These are phyloP conservation scores for Backusella morwellensis DNA, from an alignment of 192 early-diverging fungal species.

Conservation along the genomic window DNA sequence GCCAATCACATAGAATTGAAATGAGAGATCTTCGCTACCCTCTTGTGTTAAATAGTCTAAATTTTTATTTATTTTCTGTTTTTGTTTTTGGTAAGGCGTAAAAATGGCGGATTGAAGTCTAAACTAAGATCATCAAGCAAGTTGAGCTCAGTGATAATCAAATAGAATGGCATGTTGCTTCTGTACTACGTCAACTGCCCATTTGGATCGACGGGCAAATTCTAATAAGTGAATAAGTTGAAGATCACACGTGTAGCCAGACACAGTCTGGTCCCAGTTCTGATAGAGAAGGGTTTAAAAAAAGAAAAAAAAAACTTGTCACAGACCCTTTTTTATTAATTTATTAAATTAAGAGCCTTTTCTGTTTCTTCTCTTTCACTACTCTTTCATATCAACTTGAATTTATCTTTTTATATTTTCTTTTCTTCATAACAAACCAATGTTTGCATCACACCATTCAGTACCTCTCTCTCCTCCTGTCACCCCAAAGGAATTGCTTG, in stretches of 20 bases:
- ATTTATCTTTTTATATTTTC: not conserved
- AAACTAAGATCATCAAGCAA: not conserved
- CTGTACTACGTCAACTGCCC: not conserved
- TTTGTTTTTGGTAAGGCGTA: not conserved
- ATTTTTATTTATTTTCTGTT: not conserved
- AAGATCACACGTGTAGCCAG: conserved; percentile 2
- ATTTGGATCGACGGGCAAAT: not conserved
- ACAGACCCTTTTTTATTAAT: not conserved
- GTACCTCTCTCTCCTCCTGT: conserved; percentile 13
- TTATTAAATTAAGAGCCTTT: conserved; percentile 4
- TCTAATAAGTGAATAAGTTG: not conserved
- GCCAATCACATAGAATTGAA: not conserved
- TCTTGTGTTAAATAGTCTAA: not conserved
- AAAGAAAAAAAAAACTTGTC: conserved; percentile 7
- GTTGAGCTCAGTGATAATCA: not conserved
- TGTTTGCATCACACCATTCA: not conserved
- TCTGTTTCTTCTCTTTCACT: conserved; percentile 1
- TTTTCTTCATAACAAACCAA: not conserved
- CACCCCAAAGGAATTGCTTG: conserved; percentile 3
- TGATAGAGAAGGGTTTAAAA: not conserved
- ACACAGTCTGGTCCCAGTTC: conserved; percentile 2
- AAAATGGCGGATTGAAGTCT: not conserved
- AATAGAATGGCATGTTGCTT: not conserved
- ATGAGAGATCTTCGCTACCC: not conserved
- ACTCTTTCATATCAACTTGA: not conserved